Evolutionary conservation across 257 asterid species (phyloP).

Genomic region (Salvia hispanica): DNA sequence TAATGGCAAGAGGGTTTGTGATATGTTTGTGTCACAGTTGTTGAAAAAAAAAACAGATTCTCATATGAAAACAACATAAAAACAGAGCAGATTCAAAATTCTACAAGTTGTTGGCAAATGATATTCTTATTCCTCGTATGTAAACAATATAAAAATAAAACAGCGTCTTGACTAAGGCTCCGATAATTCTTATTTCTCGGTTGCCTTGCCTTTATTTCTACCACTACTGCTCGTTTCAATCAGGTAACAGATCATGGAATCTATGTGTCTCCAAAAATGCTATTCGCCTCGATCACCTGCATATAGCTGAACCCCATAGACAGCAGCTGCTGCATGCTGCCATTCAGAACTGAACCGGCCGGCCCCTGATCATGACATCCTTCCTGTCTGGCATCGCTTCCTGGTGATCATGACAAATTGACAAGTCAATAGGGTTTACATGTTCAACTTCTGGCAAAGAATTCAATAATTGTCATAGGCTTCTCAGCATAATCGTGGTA

Average conservation of each 20-base stretch:
- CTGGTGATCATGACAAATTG: slow-evolving; percentile 65
- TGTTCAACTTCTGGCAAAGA: too few species aligned
- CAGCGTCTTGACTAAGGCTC: neutral
- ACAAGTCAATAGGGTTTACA: neutral
- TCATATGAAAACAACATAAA: slow-evolving; percentile 8
- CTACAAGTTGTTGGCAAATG: slow-evolving; percentile 32
- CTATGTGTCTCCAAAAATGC: slow-evolving; percentile 91
- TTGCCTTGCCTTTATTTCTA: slow-evolving; percentile 96
- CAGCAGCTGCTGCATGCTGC: slow-evolving; percentile 80
- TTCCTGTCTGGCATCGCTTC: slow-evolving; percentile 49
- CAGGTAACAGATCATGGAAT: slow-evolving; percentile 89
- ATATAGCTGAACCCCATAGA: slow-evolving; percentile 96
- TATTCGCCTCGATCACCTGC: slow-evolving; percentile 90
- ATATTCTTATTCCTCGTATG: neutral
- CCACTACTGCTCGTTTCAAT: slow-evolving; percentile 68
- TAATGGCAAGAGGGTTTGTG: neutral
- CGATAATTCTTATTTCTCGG: slow-evolving; percentile 49
- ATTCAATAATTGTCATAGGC: neutral
- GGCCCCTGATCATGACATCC: slow-evolving; percentile 37
- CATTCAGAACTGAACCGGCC: slow-evolving; percentile 47
- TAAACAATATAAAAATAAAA: too few species aligned
- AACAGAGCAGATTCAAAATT: slow-evolving; percentile 12
- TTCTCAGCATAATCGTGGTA: neutral
- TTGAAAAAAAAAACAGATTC: slow-evolving; percentile 1
- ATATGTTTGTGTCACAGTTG: neutral